phyloP scores from a whole-genome alignment of 208 protist species.

The Trypanosoma vivax region DNA sequence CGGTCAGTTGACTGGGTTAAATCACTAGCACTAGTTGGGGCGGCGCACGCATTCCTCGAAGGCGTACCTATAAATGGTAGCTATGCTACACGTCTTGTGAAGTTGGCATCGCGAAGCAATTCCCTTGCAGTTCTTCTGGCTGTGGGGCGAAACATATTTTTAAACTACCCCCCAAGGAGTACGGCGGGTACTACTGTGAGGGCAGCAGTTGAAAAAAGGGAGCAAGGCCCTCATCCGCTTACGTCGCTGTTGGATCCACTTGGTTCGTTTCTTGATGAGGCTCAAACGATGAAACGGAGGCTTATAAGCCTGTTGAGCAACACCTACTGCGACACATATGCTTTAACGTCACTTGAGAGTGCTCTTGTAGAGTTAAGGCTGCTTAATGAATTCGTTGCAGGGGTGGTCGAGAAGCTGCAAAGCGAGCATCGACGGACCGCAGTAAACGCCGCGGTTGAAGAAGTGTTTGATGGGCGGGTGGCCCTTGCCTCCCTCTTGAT shows the following conservation, averaged over 20 bases:
- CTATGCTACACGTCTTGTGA: constrained; percentile 8
- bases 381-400: not conserved
- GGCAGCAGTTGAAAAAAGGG: not conserved
- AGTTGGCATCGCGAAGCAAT: constrained; percentile 1
- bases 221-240: not conserved
- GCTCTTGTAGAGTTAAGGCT: not conserved
- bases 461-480: constrained; percentile 2
- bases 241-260: constrained; percentile 4
- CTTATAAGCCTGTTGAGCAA: not conserved
- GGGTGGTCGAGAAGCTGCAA: constrained; percentile 1
- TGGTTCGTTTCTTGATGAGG: not conserved
- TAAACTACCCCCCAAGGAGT: not conserved
- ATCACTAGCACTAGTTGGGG: constrained; percentile 5
- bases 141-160: constrained; percentile 11
- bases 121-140: constrained; percentile 5
- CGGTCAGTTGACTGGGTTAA: too few relatives aligned
- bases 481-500: constrained; percentile 15
- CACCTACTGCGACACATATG: not conserved
- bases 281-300: constrained; percentile 4
- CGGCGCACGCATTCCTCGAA: constrained; percentile 3
- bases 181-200: too few relatives aligned
- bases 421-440: constrained; percentile 3
- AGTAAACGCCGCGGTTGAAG: not conserved
- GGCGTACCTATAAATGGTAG: not conserved
- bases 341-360: not conserved